Evolutionary conservation across 495 filamentous ascomycete genomes (phyloP).

Genomic region (Amphirosellinia nigrospora): DNA sequence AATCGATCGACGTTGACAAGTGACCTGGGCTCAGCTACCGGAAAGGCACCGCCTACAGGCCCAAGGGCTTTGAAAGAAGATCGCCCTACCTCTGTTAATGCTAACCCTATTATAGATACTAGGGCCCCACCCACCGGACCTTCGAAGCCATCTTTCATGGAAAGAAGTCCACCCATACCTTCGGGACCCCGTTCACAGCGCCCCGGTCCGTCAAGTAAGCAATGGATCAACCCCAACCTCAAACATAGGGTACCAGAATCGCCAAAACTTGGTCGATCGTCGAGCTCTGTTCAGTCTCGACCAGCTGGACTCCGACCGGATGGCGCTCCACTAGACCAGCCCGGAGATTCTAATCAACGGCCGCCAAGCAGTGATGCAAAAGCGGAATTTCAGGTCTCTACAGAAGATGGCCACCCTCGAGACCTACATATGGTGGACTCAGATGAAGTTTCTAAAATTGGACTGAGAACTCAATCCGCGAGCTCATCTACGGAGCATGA

Average conservation of each 20-base stretch:
- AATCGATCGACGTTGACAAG: constrained; percentile 47
- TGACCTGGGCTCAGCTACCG: constrained; percentile 43
- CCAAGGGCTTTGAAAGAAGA: constrained; percentile 57
- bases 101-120: constrained; percentile 38
- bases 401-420: constrained; percentile 41
- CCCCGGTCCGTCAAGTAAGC: constrained; percentile 58
- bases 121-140: constrained; percentile 51
- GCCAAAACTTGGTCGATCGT: constrained; percentile 49
- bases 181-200: constrained; percentile 61
- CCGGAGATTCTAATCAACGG: constrained; percentile 46
- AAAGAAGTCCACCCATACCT: constrained; percentile 58
- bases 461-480: constrained; percentile 49
- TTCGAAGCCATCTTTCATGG: constrained; percentile 54
- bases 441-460: constrained; percentile 42
- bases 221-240: constrained; percentile 65
- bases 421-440: constrained; percentile 41
- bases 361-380: constrained; percentile 56
- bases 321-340: constrained; percentile 47
- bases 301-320: constrained; percentile 50
- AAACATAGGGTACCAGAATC: constrained; percentile 53
- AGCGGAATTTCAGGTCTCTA: constrained; percentile 38
- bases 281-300: constrained; percentile 49
- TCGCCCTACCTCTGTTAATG: constrained; percentile 45
- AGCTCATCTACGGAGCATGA: constrained; percentile 47
- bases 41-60: constrained; percentile 57